Conservation (phyloP, 441 rosid genomes). For the Hura crepitans region DNA sequence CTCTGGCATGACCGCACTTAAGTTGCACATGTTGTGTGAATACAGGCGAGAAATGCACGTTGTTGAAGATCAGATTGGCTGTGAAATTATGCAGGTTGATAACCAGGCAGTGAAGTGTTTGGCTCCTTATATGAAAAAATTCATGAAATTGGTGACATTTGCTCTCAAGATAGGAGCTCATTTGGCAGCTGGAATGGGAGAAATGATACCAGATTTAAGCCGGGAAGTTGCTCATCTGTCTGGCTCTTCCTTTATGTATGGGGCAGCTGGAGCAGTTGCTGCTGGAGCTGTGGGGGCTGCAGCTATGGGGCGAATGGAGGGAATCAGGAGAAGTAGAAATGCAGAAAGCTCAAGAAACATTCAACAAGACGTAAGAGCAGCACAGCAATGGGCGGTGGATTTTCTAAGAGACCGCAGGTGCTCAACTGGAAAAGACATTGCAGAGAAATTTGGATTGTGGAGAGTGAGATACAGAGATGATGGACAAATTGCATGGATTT, state of each 20-base stretch:
- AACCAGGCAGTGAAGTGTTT: conserved; percentile 58
- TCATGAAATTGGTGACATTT: conserved; percentile 82
- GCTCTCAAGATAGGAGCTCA: conserved; percentile 94
- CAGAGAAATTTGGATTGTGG: conserved; percentile 91
- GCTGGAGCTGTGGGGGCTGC: conserved; percentile 66
- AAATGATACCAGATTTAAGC: conserved; percentile 89
- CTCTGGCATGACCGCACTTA: conserved; percentile 78
- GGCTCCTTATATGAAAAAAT: conserved; percentile 84
- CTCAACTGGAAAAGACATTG: conserved; percentile 76
- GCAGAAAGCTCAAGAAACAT: conserved; percentile 41
- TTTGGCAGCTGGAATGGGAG: conserved; percentile 89
- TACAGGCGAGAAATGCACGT: conserved; percentile 85
- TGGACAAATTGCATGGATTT: conserved; percentile 91
- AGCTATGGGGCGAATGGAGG: conserved; percentile 40
- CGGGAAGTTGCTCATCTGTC: conserved; percentile 69
- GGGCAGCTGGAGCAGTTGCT: conserved; percentile 80
- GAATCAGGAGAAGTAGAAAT: conserved; percentile 42
- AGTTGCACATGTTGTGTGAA: conserved; percentile 90
- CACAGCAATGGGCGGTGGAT: conserved; percentile 90
- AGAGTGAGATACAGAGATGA: conserved; percentile 79
- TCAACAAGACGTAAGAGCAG: conserved; percentile 69
- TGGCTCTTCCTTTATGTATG: conserved; percentile 57
- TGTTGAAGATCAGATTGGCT: conserved; percentile 85
- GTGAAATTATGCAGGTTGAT: conserved; percentile 85
- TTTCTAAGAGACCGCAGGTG: conserved; percentile 75